These are phyloP conservation scores for Arthrobotrys entomopaga DNA, from an alignment of 2,329 filamentous ascomycete species.

Conservation along the genomic window DNA sequence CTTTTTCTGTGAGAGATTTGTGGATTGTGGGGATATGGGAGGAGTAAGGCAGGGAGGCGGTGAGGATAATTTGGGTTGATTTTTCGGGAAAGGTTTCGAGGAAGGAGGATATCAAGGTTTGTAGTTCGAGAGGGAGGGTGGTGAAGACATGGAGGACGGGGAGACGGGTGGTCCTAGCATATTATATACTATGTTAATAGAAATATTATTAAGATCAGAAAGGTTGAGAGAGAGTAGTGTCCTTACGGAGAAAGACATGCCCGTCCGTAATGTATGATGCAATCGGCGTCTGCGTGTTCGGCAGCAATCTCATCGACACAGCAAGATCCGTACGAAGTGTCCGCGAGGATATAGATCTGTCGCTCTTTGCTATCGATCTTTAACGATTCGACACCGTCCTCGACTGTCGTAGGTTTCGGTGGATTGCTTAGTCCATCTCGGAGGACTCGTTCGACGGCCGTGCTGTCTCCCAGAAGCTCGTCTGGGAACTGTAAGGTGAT, in stretches of 20 bases:
- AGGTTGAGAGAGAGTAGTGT: slow-evolving; percentile 44
- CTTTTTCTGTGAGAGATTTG: slow-evolving; percentile 67
- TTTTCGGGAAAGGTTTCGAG: slow-evolving; percentile 74
- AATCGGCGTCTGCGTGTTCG: slow-evolving; percentile 89
- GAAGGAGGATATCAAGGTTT: slow-evolving; percentile 71
- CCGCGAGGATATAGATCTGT: slow-evolving; percentile 81
- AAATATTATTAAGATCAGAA: not conserved
- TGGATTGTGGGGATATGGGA: slow-evolving; percentile 74
- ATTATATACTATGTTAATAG: too few species aligned
- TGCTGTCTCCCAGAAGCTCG: slow-evolving; percentile 86
- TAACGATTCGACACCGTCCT: slow-evolving; percentile 37
- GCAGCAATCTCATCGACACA: slow-evolving; percentile 97
- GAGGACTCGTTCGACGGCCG: slow-evolving; percentile 70
- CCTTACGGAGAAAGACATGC: slow-evolving; percentile 91
- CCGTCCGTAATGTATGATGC: slow-evolving; percentile 92
- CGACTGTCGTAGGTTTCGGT: slow-evolving; percentile 31
- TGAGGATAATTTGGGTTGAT: slow-evolving; percentile 75
- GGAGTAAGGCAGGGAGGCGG: slow-evolving; percentile 89
- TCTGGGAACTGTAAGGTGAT: slow-evolving; percentile 97
- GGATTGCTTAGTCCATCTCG: slow-evolving; percentile 31
- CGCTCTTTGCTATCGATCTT: slow-evolving; percentile 43
- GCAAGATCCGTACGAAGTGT: slow-evolving; percentile 96
- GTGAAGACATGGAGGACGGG: slow-evolving; percentile 66
- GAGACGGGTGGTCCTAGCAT: slow-evolving; percentile 55
- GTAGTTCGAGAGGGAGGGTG: slow-evolving; percentile 73